Conservation (phyloP, 352 stramenopile species). For the Phytophthora brassicae region DNA sequence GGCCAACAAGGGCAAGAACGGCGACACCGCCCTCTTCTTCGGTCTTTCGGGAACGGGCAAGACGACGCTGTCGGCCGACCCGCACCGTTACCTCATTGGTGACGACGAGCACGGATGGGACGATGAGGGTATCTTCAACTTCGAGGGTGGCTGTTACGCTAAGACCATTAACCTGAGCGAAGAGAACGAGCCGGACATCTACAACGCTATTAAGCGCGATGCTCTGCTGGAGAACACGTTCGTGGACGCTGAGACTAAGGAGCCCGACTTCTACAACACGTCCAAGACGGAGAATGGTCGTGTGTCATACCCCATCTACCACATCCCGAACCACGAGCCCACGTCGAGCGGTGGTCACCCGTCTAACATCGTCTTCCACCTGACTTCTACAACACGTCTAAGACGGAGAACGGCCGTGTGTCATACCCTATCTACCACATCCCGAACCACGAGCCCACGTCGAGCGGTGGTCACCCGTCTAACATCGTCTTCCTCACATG, state of each 20-base stretch:
- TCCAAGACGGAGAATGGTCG: constrained; percentile 98
- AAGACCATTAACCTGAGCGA: constrained; percentile 98
- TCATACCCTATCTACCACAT: constrained; percentile 99
- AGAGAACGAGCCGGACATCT: constrained; percentile 98
- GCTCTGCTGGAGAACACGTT: constrained; percentile 98
- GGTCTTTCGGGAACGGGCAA: constrained; percentile 92
- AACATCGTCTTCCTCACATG: constrained; percentile 98
- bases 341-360: constrained; percentile 92
- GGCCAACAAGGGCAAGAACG: constrained; percentile 96
- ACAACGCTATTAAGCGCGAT: constrained; percentile 95
- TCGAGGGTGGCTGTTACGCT: constrained; percentile 99
- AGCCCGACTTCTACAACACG: constrained; percentile 95
- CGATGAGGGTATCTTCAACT: constrained; percentile 98
- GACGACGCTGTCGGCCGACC: constrained; percentile 92
- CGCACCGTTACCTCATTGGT: constrained; percentile 78
- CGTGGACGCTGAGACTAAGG: constrained; percentile 69
- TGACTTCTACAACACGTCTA: constrained; percentile 96
- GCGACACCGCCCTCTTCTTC: constrained; percentile 98
- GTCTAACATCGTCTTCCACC: constrained; percentile 97
- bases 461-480: constrained; percentile 93
- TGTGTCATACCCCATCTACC: constrained; percentile 99
- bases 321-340: constrained; percentile 95
- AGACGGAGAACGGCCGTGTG: constrained; percentile 98
- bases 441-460: constrained; percentile 89
- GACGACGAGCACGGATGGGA: constrained; percentile 97